Evolutionary conservation across 148 eudicot species (phyloP).

Genomic region (Mesembryanthemum crystallinum): DNA sequence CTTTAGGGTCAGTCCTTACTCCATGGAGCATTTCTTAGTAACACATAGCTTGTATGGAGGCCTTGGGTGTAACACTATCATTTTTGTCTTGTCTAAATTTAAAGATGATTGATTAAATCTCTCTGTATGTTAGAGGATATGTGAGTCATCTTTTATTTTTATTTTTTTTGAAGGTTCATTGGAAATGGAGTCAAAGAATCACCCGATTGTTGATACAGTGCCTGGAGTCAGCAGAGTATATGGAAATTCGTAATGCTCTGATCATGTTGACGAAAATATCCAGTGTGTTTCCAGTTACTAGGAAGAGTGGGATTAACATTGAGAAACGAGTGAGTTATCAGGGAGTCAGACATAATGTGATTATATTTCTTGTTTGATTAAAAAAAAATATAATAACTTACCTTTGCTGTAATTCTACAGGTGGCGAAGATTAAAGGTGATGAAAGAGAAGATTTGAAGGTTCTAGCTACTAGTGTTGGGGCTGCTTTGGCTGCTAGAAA

Average conservation of each 20-base stretch:
- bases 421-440: constrained; percentile 97
- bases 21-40: too few species aligned
- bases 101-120: too few species aligned
- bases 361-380: neutral
- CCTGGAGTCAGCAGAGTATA: constrained; percentile 88
- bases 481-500: constrained; percentile 98
- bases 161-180: constrained; percentile 61
- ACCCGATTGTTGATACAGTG: constrained; percentile 90
- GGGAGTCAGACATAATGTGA: neutral
- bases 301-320: constrained; percentile 96
- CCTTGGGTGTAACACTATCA: too few species aligned
- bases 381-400: neutral
- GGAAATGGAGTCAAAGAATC: constrained; percentile 99
- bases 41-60: too few species aligned
- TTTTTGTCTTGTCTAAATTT: too few species aligned
- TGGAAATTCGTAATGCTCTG: constrained; percentile 95
- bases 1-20: too few species aligned
- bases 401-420: constrained; percentile 30
- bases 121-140: neutral
- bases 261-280: constrained; percentile 88
- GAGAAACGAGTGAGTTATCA: constrained; percentile 74
- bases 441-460: constrained; percentile 97
- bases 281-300: constrained; percentile 86
- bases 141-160: neutral
- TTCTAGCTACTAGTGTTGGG: constrained; percentile 93